phyloP scores from a whole-genome alignment of 108 stramenopile species.

The Cyclotella choctawhatcheeana region DNA sequence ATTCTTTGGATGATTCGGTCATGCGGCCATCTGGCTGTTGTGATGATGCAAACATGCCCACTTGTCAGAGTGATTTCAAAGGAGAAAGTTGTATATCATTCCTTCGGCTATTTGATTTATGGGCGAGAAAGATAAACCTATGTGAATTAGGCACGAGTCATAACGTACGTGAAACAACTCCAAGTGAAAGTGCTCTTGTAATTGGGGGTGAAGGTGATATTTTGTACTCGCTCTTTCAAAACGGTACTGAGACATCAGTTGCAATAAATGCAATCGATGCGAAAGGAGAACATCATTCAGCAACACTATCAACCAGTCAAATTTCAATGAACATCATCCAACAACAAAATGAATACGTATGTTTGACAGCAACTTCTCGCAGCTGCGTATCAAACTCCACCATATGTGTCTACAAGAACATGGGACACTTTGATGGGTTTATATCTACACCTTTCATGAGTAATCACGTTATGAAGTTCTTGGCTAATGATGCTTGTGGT shows the following conservation, averaged over 20 bases:
- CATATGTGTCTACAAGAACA: constrained; percentile 5
- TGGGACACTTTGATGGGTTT: constrained; percentile 8
- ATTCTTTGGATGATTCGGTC: constrained; percentile 27
- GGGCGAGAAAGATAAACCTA: constrained; percentile 25
- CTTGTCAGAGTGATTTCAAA: constrained; percentile 19
- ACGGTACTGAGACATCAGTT: not conserved
- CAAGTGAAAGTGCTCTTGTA: not conserved
- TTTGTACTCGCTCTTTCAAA: constrained; percentile 1
- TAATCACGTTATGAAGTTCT: constrained; percentile 11
- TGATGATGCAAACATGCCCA: constrained; percentile 17
- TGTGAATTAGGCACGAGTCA: not conserved
- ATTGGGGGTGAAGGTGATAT: not conserved
- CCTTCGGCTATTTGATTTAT: constrained; percentile 27
- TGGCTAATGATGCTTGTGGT: constrained; percentile 8
- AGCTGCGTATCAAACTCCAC: not conserved
- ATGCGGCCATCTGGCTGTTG: constrained; percentile 32
- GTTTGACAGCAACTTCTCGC: not conserved
- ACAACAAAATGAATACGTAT: not conserved
- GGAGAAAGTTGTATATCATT: constrained; percentile 24
- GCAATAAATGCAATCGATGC: not conserved
- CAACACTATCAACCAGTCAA: not conserved
- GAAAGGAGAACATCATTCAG: not conserved
- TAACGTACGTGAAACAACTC: not conserved
- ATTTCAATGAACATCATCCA: not conserved
- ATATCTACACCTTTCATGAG: constrained; percentile 7